phyloP scores from a whole-genome alignment of 495 filamentous ascomycete genomes.

The Tuber borchii region DNA sequence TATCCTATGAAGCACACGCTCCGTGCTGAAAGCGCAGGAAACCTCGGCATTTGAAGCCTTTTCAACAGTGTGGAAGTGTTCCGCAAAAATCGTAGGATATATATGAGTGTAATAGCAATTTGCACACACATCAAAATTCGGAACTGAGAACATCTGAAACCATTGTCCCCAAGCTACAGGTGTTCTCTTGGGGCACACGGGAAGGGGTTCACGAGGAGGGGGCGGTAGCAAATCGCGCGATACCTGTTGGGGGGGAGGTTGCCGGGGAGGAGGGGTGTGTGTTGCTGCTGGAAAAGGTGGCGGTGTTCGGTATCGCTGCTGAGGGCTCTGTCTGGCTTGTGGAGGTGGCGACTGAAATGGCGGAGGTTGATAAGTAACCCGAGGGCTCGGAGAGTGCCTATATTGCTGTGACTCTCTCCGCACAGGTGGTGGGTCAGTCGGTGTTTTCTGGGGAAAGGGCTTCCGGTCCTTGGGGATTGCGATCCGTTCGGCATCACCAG shows the following conservation, averaged over 20 bases:
- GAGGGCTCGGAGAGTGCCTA: constrained; percentile 23
- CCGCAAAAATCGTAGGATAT: constrained; percentile 20
- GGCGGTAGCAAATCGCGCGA: constrained; percentile 21
- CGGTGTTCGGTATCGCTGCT: constrained; percentile 24
- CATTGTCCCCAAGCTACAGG: constrained; percentile 26
- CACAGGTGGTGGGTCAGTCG: constrained; percentile 11
- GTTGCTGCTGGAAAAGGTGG: neutral
- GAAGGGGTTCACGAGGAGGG: constrained; percentile 25
- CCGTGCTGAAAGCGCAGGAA: constrained; percentile 29
- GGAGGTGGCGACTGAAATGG: constrained; percentile 14
- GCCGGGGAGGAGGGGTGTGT: constrained; percentile 7
- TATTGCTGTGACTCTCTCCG: constrained; percentile 20
- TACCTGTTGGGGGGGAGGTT: constrained; percentile 9
- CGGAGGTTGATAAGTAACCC: constrained; percentile 19
- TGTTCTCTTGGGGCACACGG: constrained; percentile 22
- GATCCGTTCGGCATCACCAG: constrained; percentile 3
- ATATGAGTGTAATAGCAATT: constrained; percentile 31
- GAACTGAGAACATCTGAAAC: constrained; percentile 31
- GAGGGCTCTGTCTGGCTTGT: constrained; percentile 21
- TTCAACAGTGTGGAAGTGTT: constrained; percentile 22
- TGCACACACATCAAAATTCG: constrained; percentile 29
- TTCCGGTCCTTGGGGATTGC: constrained; percentile 1
- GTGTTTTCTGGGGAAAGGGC: constrained; percentile 4
- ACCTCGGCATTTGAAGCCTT: constrained; percentile 19
- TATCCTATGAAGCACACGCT: constrained; percentile 29